A percentile compares a stretch with the other conserved stretches of the same genome.
These are phyloP conservation scores for Candida mattraensis DNA, from an alignment of 805 yeast genomes.

Conservation along the genomic window DNA sequence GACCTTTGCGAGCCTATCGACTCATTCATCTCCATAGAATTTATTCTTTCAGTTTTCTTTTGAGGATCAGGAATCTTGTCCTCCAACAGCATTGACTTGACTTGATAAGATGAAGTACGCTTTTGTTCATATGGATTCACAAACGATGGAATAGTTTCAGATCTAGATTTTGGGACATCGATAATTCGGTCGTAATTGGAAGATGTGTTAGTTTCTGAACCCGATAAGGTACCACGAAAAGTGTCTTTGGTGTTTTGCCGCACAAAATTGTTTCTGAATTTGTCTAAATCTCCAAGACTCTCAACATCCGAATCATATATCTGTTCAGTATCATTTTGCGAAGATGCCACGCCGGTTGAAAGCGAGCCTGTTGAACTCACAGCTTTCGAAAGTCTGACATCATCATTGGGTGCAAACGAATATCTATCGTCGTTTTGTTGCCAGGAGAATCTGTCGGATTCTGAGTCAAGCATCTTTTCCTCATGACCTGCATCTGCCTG, in stretches of 20 bases:
- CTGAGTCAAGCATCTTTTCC: conserved; percentile 5
- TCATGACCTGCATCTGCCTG: too few relatives aligned
- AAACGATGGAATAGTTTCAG: conserved; percentile 1
- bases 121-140: conserved; percentile 8
- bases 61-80: not conserved
- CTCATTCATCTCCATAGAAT: conserved; percentile 1
- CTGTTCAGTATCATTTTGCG: conserved; percentile 7
- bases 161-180: conserved; percentile 1
- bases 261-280: conserved; percentile 25
- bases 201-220: conserved; percentile 1
- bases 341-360: conserved; percentile 20
- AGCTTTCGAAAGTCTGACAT: conserved; percentile 20
- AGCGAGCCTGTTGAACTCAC: conserved; percentile 25
- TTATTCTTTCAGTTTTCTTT: not conserved
- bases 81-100: conserved; percentile 12
- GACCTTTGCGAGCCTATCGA: too few relatives aligned
- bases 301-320: conserved; percentile 11
- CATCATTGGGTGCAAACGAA: conserved; percentile 8
- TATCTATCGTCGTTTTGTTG: conserved; percentile 15
- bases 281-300: conserved; percentile 8
- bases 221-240: conserved; percentile 10
- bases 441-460: conserved; percentile 18
- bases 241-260: conserved; percentile 27
- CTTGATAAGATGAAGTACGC: conserved; percentile 9
- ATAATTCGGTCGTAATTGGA: conserved; percentile 2